These are phyloP conservation scores for Kregervanrija fluxuum DNA, from an alignment of 805 yeast genomes.

Conservation along the genomic window DNA sequence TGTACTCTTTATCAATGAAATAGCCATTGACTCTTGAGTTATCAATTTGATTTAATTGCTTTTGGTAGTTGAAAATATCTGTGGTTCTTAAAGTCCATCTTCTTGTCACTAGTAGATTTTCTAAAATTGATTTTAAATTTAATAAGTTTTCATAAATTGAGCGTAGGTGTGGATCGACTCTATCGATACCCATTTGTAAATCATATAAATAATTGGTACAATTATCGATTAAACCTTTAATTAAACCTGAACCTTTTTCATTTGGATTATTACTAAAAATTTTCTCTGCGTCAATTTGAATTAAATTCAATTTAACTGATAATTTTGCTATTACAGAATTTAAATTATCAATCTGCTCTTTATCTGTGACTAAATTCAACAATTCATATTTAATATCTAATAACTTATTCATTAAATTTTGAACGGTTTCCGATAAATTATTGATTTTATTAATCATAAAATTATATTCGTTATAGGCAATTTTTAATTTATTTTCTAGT, in stretches of 20 bases:
- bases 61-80: conserved; percentile 80
- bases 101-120: conserved; percentile 80
- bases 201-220: conserved; percentile 72
- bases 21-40: conserved; percentile 58
- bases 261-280: conserved; percentile 15
- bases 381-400: conserved; percentile 55
- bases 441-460: conserved; percentile 51
- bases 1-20: conserved; percentile 34
- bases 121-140: conserved; percentile 65
- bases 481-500: conserved; percentile 56
- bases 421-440: conserved; percentile 44
- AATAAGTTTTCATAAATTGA: conserved; percentile 58
- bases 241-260: conserved; percentile 36
- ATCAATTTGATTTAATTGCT: conserved; percentile 66
- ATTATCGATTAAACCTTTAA: conserved; percentile 76
- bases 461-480: conserved; percentile 52
- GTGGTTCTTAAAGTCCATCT: conserved; percentile 98
- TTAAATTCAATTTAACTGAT: conserved; percentile 14
- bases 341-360: conserved; percentile 6
- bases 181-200: conserved; percentile 40
- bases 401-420: conserved; percentile 48
- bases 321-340: conserved; percentile 1
- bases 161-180: conserved; percentile 44
- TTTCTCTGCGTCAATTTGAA: conserved; percentile 19
- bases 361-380: conserved; percentile 45